Evolutionary conservation across 139 green algal genomes (phyloP), one percentile per base, ranked within the genome.

Genomic region (Mychonastes homosphaera): DNA sequence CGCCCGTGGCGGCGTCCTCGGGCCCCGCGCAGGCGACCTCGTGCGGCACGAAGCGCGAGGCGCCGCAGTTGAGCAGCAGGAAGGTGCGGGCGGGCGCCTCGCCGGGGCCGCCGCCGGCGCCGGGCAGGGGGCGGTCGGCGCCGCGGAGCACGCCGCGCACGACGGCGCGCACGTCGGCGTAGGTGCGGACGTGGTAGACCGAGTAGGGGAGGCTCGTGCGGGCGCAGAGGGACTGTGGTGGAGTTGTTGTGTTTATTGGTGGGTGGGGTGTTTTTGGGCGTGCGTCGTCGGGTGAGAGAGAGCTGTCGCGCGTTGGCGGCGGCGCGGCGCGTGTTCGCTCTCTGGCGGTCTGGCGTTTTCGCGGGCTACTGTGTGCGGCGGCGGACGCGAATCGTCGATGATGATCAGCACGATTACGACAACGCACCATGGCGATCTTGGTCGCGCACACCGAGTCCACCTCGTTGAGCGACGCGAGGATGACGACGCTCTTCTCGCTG

Each of bases 21-120:
- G n/a, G n/a, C n/a, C n/a, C n/a, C n/a, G n/a, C n/a, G n/a, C n/a
- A n/a, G n/a, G n/a, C n/a, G n/a, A 48, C 6, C 8, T 28, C 19
- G 19, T 48, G 41, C 41, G 23, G 23, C 19, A 39, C 39, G 24
- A 40, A 61, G 30, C 9, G 13, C 7, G 73, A 75, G 0, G 79
- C 86, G 6, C 87, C 87, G 62, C 87, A 95, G 63, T 95, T 95
- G n/a, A 95, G 70, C 1, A 95, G 64, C 19, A 95, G 55, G 3
- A 88, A 66, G 2, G 73, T 83, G 10, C 78, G 74, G 21, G 82
- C 24, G 12, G 21, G 19, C 48, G 34, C 51, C 46, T 16, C 28
- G 28, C 52, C 32, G n/a, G 29, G 53, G 26, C 24, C 30, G 41
- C 36, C 56, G 41, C 16, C 45, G 32, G 35, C 54, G 63, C 28